Evolutionary conservation across 2,329 filamentous ascomycete genomes (phyloP).

Genomic region (Colletotrichum sp.): DNA sequence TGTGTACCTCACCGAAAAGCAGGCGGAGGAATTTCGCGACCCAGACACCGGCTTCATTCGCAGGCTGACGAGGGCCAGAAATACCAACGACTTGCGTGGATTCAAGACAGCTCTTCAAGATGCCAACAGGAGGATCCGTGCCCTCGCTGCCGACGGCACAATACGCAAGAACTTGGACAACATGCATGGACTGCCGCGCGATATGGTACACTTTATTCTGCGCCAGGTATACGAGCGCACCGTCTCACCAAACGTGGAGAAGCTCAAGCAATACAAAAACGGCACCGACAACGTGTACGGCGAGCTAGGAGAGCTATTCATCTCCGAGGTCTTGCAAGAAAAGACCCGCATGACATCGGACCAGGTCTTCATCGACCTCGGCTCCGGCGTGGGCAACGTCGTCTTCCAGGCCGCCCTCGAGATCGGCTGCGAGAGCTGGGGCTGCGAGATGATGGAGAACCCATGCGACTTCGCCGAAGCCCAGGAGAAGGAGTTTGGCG

Average conservation of each 20-base stretch:
- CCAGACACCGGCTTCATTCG: conserved; percentile 77
- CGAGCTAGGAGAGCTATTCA: conserved; percentile 85
- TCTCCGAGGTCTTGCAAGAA: conserved; percentile 79
- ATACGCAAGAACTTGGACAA: conserved; percentile 75
- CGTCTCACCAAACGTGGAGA: conserved; percentile 86
- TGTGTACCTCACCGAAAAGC: conserved; percentile 77
- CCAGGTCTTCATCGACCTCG: conserved; percentile 91
- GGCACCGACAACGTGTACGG: conserved; percentile 95
- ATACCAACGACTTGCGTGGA: conserved; percentile 66
- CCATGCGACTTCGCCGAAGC: conserved; percentile 81
- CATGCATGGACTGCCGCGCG: conserved; percentile 72
- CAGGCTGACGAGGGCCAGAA: conserved; percentile 75
- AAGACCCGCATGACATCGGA: conserved; percentile 79
- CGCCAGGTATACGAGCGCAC: conserved; percentile 90
- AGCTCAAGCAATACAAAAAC: conserved; percentile 83
- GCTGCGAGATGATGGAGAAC: conserved; percentile 95
- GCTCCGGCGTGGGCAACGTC: conserved; percentile 95
- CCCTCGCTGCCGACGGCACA: conserved; percentile 71
- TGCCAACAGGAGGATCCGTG: conserved; percentile 76
- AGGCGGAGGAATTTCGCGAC: conserved; percentile 72
- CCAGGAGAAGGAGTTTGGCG: conserved; percentile 82
- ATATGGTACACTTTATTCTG: conserved; percentile 80
- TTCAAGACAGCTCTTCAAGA: conserved; percentile 76
- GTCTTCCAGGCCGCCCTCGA: conserved; percentile 93
- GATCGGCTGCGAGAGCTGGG: conserved; percentile 92